Conservation (phyloP, 805 yeast genomes). For the Nakazawaea peltata region DNA sequence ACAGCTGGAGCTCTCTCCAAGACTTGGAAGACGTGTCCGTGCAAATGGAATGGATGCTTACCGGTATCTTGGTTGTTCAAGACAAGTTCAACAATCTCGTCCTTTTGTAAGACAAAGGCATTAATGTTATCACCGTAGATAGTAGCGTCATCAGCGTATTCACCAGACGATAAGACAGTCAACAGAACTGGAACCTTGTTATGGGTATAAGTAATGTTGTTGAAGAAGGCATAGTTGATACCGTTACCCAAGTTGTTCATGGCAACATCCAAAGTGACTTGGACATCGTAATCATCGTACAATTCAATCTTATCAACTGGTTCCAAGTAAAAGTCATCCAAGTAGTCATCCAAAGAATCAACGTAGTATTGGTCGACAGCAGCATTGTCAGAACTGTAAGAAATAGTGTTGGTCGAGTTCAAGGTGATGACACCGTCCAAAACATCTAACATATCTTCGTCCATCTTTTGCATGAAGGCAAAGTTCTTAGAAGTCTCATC, state of each 20-base stretch:
- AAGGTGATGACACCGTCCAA: conserved; percentile 56
- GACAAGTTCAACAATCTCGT: conserved; percentile 69
- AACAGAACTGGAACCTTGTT: conserved; percentile 85
- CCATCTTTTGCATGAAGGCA: conserved; percentile 78
- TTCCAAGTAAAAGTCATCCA: conserved; percentile 72
- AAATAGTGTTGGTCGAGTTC: conserved; percentile 70
- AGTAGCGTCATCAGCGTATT: conserved; percentile 39
- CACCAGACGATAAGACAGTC: conserved; percentile 71
- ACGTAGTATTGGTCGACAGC: conserved; percentile 31
- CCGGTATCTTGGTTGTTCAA: conserved; percentile 87
- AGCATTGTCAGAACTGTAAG: conserved; percentile 37
- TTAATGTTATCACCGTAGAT: conserved; percentile 80
- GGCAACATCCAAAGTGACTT: conserved; percentile 59
- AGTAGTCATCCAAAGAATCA: conserved; percentile 40
- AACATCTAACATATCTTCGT: conserved; percentile 74
- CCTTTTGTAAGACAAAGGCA: conserved; percentile 59
- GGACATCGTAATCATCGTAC: conserved; percentile 60
- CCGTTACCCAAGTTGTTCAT: conserved; percentile 88
- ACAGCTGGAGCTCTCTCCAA: conserved; percentile 62
- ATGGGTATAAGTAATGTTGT: conserved; percentile 65
- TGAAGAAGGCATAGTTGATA: conserved; percentile 93
- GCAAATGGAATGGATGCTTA: conserved; percentile 95
- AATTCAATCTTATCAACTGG: conserved; percentile 53
- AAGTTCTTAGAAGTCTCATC: conserved; percentile 52
- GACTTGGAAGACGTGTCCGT: conserved; percentile 87